Evolutionary conservation across 2,329 filamentous ascomycete genomes (phyloP), one percentile per base, ranked within the genome.

Genomic region (Pseudocercospora vitis): DNA sequence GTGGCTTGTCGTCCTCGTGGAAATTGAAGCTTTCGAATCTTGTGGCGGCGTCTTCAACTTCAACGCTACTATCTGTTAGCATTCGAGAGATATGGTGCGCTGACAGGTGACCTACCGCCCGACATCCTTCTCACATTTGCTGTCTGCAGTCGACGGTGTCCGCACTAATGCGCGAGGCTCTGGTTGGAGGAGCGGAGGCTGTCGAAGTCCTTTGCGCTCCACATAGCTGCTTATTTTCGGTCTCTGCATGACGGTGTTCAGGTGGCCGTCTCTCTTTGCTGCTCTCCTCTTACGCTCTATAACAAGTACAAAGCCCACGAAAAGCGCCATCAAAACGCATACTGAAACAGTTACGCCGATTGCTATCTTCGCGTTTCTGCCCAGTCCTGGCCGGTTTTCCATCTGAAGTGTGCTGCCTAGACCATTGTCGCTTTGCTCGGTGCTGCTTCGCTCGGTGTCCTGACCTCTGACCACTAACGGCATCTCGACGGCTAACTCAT

Each of bases 1-100:
- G 21, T 28, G 51, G 45, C 51, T 53, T 53, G 26, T 53, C 42
- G 35, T 48, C 31, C 7, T 48, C 51, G 28, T 42, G 19, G 37
- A 42, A 42, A 21, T 42, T 42, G 37, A 42, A 42, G 37, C 37
- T 42, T 42, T 42, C 37, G 7, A 42, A 42, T 21, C 8, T 42
- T 7, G 37, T 23, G 14, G 7, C 37, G 14, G 8, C 14, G 8
- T 42, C 37, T 42, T 42, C 37, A 6, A 26, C 18, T 42, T 42
- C 37, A 21, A 21, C 18, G 3, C 37, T 42, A 26, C 5, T 12
- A 6, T 6, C 3, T 6, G 37, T 42, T 21, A 42, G 19, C 8
- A 40, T n/a, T 23, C 37, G 16, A 40, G n/a, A n/a, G 21, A 2
- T 12, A 4, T 2, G 23, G 19, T 11, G n/a, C 37, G 16, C 3